Conservation (phyloP, 83 land plant species). For the Diphasiastrum complanatum region DNA sequence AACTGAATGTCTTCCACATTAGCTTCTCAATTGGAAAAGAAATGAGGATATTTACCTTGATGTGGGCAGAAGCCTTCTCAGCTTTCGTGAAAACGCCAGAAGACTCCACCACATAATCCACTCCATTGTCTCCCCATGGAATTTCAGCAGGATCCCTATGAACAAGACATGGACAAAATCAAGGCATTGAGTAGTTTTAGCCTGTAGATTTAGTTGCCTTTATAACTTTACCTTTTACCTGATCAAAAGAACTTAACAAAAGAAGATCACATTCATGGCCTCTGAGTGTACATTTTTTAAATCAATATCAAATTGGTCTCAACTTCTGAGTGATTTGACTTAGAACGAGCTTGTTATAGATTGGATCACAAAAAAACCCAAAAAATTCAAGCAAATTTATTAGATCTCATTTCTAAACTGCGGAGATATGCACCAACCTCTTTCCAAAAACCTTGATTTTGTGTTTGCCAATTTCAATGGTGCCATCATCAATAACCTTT, state of each 20-base stretch:
- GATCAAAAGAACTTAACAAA: no score
- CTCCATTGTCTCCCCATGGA: slow-evolving; percentile 83
- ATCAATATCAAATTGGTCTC: no score
- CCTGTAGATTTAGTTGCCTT: no score
- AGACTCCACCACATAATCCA: slow-evolving; percentile 86
- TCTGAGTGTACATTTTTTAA: no score
- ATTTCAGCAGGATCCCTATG: slow-evolving; percentile 95
- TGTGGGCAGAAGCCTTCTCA: slow-evolving; percentile 71
- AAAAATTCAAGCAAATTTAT: neutral
- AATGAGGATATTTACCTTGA: slow-evolving; percentile 39
- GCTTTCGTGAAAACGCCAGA: slow-evolving; percentile 83
- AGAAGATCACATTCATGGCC: no score
- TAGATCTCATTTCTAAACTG: neutral
- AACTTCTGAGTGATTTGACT: no score
- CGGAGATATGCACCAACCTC: slow-evolving; percentile 37
- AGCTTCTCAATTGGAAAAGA: neutral
- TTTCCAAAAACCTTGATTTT: slow-evolving; percentile 50
- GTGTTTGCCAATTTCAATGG: slow-evolving; percentile 80
- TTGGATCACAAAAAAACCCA: neutral
- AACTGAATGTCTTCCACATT: no score
- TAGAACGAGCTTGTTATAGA: no score
- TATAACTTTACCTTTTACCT: no score
- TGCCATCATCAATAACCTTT: slow-evolving; percentile 60
- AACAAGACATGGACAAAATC: no score
- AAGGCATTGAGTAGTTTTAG: no score